A percentile compares a stretch with the other conserved stretches of the same genome.
phyloP scores from a whole-genome alignment of 2,329 filamentous ascomycete genomes.

The Colletotrichum endophyticum region DNA sequence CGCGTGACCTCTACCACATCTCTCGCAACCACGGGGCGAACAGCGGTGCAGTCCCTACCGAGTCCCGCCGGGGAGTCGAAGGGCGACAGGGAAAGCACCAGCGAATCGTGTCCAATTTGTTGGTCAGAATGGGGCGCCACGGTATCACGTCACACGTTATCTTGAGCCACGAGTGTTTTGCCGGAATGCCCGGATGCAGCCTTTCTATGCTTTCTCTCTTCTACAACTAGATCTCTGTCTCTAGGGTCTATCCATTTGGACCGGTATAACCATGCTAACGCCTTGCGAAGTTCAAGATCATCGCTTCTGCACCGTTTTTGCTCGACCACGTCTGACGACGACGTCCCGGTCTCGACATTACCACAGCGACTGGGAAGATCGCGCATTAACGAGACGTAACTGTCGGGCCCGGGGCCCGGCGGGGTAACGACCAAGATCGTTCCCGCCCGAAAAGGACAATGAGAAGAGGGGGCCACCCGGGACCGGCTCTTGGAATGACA shows the following conservation, averaged over 20 bases:
- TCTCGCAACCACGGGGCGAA: not conserved
- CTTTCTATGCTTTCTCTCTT: not conserved
- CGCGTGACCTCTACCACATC: not conserved
- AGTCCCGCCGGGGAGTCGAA: not conserved
- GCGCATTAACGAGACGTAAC: not conserved
- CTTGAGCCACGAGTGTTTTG: not conserved
- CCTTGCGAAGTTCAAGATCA: not conserved
- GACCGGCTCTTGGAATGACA: not conserved
- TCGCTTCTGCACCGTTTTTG: not conserved
- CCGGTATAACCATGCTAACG: slow-evolving; percentile 15
- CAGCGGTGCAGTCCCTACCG: not conserved
- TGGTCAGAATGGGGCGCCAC: not conserved
- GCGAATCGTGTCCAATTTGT: not conserved
- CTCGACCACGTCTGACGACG: not conserved
- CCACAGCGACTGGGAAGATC: not conserved
- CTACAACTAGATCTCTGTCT: not conserved
- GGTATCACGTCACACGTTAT: not conserved
- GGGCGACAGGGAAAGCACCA: not conserved
- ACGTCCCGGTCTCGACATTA: not conserved
- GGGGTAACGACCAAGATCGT: not conserved
- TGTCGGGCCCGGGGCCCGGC: not conserved
- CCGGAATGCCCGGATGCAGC: slow-evolving; percentile 7
- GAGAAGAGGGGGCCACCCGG: not conserved
- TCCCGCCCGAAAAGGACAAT: not conserved
- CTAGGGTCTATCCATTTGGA: slow-evolving; percentile 2